Base-by-base conservation (phyloP, 225 moss, liverwort and hornwort species). In the Anthoceros angustus region DNA sequence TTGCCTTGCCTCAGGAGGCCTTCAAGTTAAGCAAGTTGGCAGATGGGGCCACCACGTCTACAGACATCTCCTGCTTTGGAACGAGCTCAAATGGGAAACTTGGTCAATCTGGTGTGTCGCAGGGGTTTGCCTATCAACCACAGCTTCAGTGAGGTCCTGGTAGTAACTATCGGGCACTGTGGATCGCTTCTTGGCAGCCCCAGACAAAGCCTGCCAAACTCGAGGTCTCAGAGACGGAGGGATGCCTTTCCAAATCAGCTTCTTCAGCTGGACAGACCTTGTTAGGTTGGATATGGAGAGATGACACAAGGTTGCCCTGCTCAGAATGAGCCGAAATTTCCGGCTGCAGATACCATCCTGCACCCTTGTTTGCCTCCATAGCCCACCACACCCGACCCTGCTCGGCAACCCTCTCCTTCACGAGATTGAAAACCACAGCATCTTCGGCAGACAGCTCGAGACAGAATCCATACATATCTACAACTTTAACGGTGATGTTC, bases 81-180 rank as follows among this genome's bases (percentile, higher is more conserved):
- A 21, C 50, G 16, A 55, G 50, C 50, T 8, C 10, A 48, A 21
- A 15, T 5, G 20, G 23, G 32, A 38, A 64, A 42, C 63, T 61
- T 86, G 94, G 77, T 94, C 87, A 72, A 94, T 94, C 75, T 94
- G 94, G 49, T 80, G 81, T 2, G 94, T 94, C 62, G 93, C 83
- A 12, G 86, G 70, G 25, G 94, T 90, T 32, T 84, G 86, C 64
- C 72, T 72, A 16, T 80, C 87, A 25, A 82, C 74, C 43, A 90
- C 94, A 2, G 90, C 94, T 62, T 85, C 87, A 41, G 73, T 84
- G 2, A 94, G 71, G 74, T 94, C 94, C 70, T 88, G 83, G 50
- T 94, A 94, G 63, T 94, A 94, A 64, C 90, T 88, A 9, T 94
- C 90, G 0, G 94, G 94, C 12, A 94, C 94, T 10, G 87, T 94